A percentile compares a stretch with the other conserved stretches of the same genome.
phyloP scores from a whole-genome alignment of 306 rosid species.

The Cucumis hystrix region DNA sequence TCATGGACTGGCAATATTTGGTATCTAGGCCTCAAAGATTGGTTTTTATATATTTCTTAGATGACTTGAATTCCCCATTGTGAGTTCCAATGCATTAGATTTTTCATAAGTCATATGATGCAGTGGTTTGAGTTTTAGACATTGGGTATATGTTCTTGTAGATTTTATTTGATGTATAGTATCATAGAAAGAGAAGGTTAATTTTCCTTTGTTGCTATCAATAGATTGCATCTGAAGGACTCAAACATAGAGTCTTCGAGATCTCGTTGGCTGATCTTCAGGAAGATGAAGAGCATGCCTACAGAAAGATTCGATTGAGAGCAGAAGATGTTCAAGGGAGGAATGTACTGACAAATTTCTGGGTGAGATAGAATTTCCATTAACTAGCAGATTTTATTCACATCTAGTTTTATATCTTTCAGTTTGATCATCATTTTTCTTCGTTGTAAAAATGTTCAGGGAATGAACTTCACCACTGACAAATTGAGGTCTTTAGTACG shows the following conservation, averaged over 20 bases:
- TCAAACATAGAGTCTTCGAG: conserved; percentile 90
- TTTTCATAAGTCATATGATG: neutral
- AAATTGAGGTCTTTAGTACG: conserved; percentile 81
- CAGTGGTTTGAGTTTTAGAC: neutral
- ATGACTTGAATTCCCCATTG: neutral
- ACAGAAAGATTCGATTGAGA: conserved; percentile 87
- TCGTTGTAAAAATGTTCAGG: conserved; percentile 22
- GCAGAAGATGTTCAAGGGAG: conserved; percentile 92
- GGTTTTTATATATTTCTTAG: neutral
- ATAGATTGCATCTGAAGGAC: conserved; percentile 97
- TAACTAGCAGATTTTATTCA: neutral
- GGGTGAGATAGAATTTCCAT: conserved; percentile 32
- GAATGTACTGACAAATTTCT: conserved; percentile 81
- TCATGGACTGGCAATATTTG: neutral
- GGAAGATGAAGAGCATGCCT: conserved; percentile 85
- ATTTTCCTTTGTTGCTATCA: neutral
- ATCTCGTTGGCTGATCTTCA: conserved; percentile 91
- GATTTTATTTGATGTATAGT: neutral
- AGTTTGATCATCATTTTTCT: neutral
- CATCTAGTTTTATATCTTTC: neutral
- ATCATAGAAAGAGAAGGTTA: neutral
- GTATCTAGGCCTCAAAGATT: neutral
- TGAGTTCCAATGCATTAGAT: neutral
- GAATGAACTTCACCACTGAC: conserved; percentile 85
- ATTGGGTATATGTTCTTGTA: neutral